These are phyloP conservation scores for Ophiostoma ips DNA, from an alignment of 2,329 filamentous ascomycete species.

Conservation along the genomic window DNA sequence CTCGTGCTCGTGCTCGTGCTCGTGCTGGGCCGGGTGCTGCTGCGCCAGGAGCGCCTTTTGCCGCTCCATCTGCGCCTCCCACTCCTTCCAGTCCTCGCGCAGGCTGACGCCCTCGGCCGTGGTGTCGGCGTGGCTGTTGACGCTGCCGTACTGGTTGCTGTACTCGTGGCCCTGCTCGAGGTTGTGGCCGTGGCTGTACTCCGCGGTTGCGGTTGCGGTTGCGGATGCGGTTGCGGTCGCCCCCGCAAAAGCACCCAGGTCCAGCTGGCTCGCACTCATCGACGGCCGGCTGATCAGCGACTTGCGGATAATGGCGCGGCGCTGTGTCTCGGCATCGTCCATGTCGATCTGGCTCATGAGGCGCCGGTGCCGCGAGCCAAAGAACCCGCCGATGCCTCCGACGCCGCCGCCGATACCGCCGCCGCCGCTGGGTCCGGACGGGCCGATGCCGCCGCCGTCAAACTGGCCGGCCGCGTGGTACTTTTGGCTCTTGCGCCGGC, in stretches of 20 bases:
- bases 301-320: slow-evolving; percentile 29
- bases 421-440: slow-evolving; percentile 1
- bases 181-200: not conserved
- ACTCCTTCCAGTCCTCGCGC: slow-evolving; percentile 25
- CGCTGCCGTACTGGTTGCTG: not conserved
- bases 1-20: not conserved
- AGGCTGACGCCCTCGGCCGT: slow-evolving; percentile 5
- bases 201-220: too few species aligned
- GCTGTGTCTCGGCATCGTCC: slow-evolving; percentile 24
- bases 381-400: not conserved
- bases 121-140: too few species aligned
- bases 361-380: slow-evolving; percentile 6
- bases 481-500: not conserved
- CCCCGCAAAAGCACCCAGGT: not conserved
- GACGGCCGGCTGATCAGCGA: slow-evolving; percentile 22
- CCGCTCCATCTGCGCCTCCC: slow-evolving; percentile 21
- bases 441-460: not conserved
- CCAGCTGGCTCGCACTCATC: slow-evolving; percentile 6
- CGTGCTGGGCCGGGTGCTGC: slow-evolving; percentile 14
- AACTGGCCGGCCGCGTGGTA: not conserved
- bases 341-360: slow-evolving; percentile 16
- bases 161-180: not conserved
- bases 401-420: slow-evolving; percentile 11
- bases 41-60: slow-evolving; percentile 14
- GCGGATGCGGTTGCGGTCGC: not conserved